Conservation (phyloP, 2,329 filamentous ascomycete genomes). For the Stachybotrys chlorohalonatus region DNA sequence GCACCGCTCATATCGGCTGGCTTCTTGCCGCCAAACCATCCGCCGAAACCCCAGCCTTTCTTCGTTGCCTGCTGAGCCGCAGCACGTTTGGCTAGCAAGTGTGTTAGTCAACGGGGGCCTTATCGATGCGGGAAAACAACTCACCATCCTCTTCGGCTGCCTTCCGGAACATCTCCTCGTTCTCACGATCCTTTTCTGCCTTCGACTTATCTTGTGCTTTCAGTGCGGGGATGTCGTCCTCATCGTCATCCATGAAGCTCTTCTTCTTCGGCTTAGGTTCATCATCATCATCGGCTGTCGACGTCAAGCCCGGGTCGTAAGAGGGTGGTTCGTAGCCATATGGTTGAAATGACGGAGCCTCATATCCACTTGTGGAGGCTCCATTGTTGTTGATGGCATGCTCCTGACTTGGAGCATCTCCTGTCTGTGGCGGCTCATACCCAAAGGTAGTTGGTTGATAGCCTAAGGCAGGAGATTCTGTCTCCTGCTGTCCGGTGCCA, state of each 20-base stretch:
- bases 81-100: constrained; percentile 49
- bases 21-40: constrained; percentile 76
- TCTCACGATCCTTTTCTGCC: constrained; percentile 64
- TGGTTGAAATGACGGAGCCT: constrained; percentile 54
- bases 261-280: constrained; percentile 61
- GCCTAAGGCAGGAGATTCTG: constrained; percentile 14
- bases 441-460: constrained; percentile 41
- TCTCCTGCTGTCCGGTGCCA: constrained; percentile 4
- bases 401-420: constrained; percentile 9
- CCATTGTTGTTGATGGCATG: constrained; percentile 13
- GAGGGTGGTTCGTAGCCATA: constrained; percentile 49
- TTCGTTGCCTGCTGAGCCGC: constrained; percentile 38
- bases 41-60: constrained; percentile 71
- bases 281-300: constrained; percentile 31
- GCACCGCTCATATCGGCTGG: constrained; percentile 30
- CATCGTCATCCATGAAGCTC: constrained; percentile 73
- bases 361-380: constrained; percentile 38
- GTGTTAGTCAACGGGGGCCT: neutral
- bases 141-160: constrained; percentile 69
- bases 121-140: constrained; percentile 11
- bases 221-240: constrained; percentile 54
- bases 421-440: constrained; percentile 38
- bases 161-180: constrained; percentile 76
- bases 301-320: constrained; percentile 42
- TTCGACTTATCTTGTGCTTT: constrained; percentile 49